Evolutionary conservation across 1,139 yeast genomes (phyloP).

Genomic region (Diutina catenulata): DNA sequence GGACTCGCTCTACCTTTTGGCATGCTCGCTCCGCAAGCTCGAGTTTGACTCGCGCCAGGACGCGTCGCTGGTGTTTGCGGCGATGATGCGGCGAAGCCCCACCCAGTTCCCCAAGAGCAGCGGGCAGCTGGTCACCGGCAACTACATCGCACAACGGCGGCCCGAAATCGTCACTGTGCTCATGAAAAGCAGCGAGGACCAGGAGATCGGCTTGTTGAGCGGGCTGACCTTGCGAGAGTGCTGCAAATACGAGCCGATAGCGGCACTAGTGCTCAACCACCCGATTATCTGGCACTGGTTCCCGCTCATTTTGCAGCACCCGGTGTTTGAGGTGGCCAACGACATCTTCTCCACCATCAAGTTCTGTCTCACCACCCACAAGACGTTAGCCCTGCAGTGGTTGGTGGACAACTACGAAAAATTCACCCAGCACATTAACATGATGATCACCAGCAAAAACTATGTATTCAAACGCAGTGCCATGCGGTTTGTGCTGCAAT

Average conservation of each 20-base stretch:
- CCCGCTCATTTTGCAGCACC: conserved; percentile 54
- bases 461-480: conserved; percentile 92
- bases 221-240: conserved; percentile 83
- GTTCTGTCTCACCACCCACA: conserved; percentile 61
- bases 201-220: conserved; percentile 61
- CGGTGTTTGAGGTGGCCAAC: conserved; percentile 81
- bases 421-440: conserved; percentile 55
- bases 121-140: conserved; percentile 75
- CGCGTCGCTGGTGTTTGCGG: conserved; percentile 60
- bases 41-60: conserved; percentile 90
- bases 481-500: conserved; percentile 60
- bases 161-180: conserved; percentile 56
- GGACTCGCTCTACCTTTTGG: conserved; percentile 54
- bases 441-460: conserved; percentile 60
- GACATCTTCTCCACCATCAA: conserved; percentile 73
- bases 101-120: conserved; percentile 33
- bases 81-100: conserved; percentile 56
- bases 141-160: conserved; percentile 49
- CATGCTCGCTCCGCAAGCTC: conserved; percentile 45
- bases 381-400: conserved; percentile 58
- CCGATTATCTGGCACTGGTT: conserved; percentile 74
- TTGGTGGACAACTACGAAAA: conserved; percentile 39
- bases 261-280: conserved; percentile 41
- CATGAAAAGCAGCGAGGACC: conserved; percentile 57
- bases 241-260: conserved; percentile 64